Conservation (phyloP, 2,329 filamentous ascomycete genomes). For the Trichophaea hybrida region DNA sequence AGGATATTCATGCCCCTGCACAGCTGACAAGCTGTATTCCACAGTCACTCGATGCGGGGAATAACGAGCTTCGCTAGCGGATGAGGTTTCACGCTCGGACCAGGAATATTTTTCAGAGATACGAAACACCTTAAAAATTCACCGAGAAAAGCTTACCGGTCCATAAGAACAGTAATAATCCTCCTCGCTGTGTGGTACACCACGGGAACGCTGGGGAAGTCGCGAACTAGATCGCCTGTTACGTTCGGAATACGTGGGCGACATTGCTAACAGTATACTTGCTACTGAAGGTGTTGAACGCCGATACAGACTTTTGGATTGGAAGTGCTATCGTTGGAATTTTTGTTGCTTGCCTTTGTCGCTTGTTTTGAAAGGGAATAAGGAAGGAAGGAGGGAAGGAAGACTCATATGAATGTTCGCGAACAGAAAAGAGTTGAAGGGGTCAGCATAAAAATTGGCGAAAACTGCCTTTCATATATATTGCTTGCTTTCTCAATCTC, state of each 20-base stretch:
- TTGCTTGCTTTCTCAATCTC: background rate
- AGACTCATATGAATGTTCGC: background rate
- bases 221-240: background rate
- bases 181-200: background rate
- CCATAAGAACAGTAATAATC: background rate
- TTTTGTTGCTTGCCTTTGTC: background rate
- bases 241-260: background rate
- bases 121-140: background rate
- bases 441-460: no score
- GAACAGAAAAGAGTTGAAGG: background rate
- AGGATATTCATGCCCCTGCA: background rate
- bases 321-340: background rate
- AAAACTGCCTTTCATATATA: background rate
- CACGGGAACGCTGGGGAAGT: background rate
- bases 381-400: background rate
- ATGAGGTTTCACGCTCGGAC: background rate
- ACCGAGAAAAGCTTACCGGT: background rate
- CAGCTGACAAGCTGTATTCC: background rate
- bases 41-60: conserved; percentile 1
- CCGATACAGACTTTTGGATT: background rate
- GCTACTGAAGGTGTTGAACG: background rate
- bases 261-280: background rate
- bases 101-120: background rate
- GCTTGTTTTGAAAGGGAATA: background rate
- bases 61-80: background rate